These are phyloP conservation scores for Chytridium lagenaria DNA, from an alignment of 371 early-diverging fungal genomes.

Conservation along the genomic window DNA sequence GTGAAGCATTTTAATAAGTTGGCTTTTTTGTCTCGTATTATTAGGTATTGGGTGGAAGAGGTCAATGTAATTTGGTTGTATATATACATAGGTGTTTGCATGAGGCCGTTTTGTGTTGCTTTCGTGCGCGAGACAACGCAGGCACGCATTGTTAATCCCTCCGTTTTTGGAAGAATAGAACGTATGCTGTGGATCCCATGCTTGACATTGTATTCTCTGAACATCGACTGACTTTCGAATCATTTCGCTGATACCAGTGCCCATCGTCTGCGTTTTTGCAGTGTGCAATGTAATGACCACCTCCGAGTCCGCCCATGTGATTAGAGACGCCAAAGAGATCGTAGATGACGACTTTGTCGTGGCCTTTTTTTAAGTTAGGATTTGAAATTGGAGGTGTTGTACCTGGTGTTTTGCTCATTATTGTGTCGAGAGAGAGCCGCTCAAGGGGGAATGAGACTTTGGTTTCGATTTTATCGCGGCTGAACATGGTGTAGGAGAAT, in stretches of 20 bases:
- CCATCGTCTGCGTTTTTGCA: conserved; percentile 73
- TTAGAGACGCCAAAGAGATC: conserved; percentile 92
- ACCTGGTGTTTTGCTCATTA: conserved; percentile 41
- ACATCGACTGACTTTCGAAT: conserved; percentile 23
- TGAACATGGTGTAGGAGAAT: conserved; percentile 82
- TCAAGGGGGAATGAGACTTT: conserved; percentile 77
- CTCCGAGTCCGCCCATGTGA: conserved; percentile 86
- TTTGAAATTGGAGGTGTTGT: not conserved
- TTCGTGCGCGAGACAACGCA: too few species aligned
- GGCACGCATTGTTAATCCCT: too few species aligned
- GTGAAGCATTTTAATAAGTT: conserved; percentile 16
- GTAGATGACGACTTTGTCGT: conserved; percentile 56
- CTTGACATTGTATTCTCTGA: conserved; percentile 8
- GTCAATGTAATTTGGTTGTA: not conserved
- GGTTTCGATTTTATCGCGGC: conserved; percentile 84
- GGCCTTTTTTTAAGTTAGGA: conserved; percentile 28
- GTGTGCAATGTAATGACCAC: conserved; percentile 94
- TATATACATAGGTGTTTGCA: too few species aligned
- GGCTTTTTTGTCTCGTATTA: too few species aligned
- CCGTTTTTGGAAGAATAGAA: conserved; percentile 44
- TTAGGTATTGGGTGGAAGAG: not conserved
- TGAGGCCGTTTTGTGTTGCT: too few species aligned
- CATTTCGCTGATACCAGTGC: conserved; percentile 70
- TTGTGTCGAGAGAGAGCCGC: conserved; percentile 57
- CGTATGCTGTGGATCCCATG: conserved; percentile 34